Evolutionary conservation across 106 monocot genomes (phyloP).

Genomic region (Dioscorea alata): DNA sequence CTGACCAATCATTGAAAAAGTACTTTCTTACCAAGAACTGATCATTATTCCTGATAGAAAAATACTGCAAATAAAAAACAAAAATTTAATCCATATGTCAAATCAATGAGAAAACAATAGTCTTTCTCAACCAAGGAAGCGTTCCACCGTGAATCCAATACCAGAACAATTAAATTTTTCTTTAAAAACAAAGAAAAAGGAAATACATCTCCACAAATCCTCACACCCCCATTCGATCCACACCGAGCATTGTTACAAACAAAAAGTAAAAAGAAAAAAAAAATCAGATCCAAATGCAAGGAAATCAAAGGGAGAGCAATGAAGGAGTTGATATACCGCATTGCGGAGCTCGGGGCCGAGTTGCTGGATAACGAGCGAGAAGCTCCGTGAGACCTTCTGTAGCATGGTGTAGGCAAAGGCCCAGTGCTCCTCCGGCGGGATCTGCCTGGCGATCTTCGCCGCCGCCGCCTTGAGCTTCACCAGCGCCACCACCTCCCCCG

Average conservation of each 20-base stretch:
- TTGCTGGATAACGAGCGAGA: constrained; percentile 92
- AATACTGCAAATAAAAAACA: no score
- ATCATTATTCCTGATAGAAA: no score
- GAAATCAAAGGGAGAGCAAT: background rate
- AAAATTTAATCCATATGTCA: no score
- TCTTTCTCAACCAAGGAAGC: no score
- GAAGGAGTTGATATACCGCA: constrained; percentile 35
- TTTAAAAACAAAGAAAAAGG: no score
- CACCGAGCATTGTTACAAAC: background rate
- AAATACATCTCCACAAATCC: no score
- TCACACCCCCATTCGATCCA: no score
- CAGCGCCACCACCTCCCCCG: constrained; percentile 60
- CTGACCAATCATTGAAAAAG: no score
- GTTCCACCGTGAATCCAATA: no score
- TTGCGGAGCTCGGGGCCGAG: constrained; percentile 73
- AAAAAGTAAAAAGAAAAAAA: background rate
- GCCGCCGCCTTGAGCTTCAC: constrained; percentile 74
- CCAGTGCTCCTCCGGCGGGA: constrained; percentile 85
- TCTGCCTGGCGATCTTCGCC: constrained; percentile 47
- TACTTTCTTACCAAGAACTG: no score
- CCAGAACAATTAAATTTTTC: no score
- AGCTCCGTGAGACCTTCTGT: constrained; percentile 84
- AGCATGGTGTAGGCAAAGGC: constrained; percentile 84
- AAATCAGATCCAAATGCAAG: background rate
- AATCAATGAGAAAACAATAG: no score